A percentile compares a stretch with the other conserved stretches of the same genome.
Conservation (phyloP, 352 stramenopile genomes). For the Phytophthora hybrid region DNA sequence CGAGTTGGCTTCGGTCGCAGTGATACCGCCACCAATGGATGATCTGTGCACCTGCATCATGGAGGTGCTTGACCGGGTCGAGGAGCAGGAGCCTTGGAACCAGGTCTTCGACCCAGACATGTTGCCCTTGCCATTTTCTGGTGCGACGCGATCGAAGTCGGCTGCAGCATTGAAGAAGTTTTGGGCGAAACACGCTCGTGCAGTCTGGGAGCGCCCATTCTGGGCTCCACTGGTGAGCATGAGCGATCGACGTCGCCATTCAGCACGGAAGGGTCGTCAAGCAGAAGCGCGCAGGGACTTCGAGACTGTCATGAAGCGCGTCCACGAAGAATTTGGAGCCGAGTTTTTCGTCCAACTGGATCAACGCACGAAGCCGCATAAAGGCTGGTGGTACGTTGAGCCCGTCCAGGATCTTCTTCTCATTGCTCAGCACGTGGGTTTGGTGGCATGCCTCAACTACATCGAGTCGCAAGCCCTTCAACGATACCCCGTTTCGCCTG, state of each 20-base stretch:
- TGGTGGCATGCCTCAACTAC: slow-evolving; percentile 32
- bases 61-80: slow-evolving; percentile 21
- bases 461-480: slow-evolving; percentile 29
- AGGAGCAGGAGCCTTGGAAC: slow-evolving; percentile 41
- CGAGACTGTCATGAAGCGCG: slow-evolving; percentile 31
- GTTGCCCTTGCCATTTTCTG: slow-evolving; percentile 35
- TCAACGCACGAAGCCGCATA: slow-evolving; percentile 2
- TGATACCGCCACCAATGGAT: not conserved
- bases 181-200: slow-evolving; percentile 29
- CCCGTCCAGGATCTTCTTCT: slow-evolving; percentile 28
- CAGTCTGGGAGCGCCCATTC: slow-evolving; percentile 48
- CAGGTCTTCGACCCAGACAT: slow-evolving; percentile 22
- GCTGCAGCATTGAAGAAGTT: slow-evolving; percentile 29
- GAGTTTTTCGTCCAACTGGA: slow-evolving; percentile 43
- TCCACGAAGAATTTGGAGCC: slow-evolving; percentile 34
- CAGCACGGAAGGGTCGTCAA: slow-evolving; percentile 34
- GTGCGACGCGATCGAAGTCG: slow-evolving; percentile 14
- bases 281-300: slow-evolving; percentile 20
- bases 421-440: slow-evolving; percentile 22
- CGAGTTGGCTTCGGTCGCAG: not conserved
- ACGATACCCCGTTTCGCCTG: slow-evolving; percentile 30
- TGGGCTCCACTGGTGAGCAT: slow-evolving; percentile 33
- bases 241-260: not conserved
- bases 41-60: slow-evolving; percentile 19
- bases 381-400: slow-evolving; percentile 43